These are phyloP conservation scores for Gnaphalium uliginosum DNA, from an alignment of 129 eudicot species.

Conservation along the genomic window DNA sequence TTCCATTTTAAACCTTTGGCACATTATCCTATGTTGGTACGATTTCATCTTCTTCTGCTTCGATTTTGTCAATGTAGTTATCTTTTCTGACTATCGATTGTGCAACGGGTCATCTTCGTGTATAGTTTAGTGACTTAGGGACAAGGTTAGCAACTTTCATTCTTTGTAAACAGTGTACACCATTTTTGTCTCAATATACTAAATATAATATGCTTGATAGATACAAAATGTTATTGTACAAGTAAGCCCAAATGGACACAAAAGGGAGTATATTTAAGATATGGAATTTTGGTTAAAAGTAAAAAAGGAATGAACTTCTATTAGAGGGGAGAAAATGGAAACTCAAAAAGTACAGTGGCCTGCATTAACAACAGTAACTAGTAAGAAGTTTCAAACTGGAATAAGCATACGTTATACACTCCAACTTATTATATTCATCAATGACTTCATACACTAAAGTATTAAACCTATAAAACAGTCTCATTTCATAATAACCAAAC, in stretches of 20 bases:
- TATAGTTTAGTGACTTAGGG: conserved; percentile 37
- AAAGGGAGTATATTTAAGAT: neutral
- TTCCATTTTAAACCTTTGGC: neutral
- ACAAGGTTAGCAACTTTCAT: conserved; percentile 14
- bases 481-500: conserved; percentile 5
- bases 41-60: neutral
- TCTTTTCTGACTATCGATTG: neutral
- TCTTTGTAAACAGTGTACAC: conserved; percentile 27
- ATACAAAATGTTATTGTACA: neutral
- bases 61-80: conserved; percentile 22
- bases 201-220: neutral
- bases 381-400: neutral
- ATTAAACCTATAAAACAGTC: neutral
- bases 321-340: neutral
- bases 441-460: neutral
- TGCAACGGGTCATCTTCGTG: conserved; percentile 13
- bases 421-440: conserved; percentile 19
- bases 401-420: neutral
- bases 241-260: neutral
- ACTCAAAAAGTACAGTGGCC: neutral
- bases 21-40: conserved; percentile 7
- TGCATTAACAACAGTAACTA: too few species aligned
- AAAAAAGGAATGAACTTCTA: neutral
- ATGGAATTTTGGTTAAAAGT: neutral
- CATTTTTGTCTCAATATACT: conserved; percentile 25